Conservation (phyloP, 441 rosid genomes). For the Manihot esculenta region DNA sequence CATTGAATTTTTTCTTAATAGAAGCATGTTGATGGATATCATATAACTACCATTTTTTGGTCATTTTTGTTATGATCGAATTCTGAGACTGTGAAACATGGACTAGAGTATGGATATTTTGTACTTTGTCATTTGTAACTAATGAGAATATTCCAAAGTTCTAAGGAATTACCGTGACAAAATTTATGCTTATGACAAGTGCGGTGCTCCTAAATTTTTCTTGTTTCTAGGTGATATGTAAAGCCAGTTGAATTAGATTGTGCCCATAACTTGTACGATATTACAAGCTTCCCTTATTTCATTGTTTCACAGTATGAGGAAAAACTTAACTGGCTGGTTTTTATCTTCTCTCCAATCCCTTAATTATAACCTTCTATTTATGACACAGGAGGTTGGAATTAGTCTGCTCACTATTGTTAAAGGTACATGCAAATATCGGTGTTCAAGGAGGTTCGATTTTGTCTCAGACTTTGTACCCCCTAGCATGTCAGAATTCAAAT, state of each 20-base stretch:
- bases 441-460: slow-evolving; percentile 54
- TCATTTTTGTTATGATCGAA: neutral
- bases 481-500: slow-evolving; percentile 58
- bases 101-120: neutral
- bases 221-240: neutral
- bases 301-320: too few species aligned
- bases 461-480: slow-evolving; percentile 77
- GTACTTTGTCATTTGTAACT: neutral
- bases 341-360: neutral
- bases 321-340: neutral
- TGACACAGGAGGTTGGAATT: slow-evolving; percentile 62
- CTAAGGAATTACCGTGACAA: neutral
- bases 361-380: slow-evolving; percentile 13
- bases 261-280: neutral
- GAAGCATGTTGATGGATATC: neutral
- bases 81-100: neutral
- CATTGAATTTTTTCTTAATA: neutral
- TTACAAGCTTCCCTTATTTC: neutral
- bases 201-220: neutral
- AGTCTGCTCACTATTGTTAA: slow-evolving; percentile 72
- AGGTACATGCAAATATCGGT: slow-evolving; percentile 72
- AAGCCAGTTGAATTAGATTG: neutral
- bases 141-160: neutral
- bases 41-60: neutral
- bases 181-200: neutral